Conservation (phyloP, 352 stramenopile genomes). For the Thraustochytrium sp. region DNA sequence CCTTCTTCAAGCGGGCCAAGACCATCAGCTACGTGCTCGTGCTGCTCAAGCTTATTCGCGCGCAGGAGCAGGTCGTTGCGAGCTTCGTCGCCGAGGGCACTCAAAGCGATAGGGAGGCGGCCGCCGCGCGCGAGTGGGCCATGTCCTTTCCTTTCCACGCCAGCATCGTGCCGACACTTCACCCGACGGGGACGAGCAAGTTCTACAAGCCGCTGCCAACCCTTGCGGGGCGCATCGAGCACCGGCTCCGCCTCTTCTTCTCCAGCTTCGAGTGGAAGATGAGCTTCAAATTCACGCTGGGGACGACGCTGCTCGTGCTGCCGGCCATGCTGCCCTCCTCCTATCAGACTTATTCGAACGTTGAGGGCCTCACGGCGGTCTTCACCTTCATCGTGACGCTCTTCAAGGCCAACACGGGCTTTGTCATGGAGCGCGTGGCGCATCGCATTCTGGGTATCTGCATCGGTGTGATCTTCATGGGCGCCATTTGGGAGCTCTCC, state of each 20-base stretch:
- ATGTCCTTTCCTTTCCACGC: neutral
- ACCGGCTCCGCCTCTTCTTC: neutral
- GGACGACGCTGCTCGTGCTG: neutral
- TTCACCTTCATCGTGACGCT: slow-evolving; percentile 33
- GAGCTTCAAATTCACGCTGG: neutral
- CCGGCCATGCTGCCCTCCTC: neutral
- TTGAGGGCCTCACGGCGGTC: neutral
- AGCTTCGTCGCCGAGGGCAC: neutral
- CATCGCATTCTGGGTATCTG: neutral
- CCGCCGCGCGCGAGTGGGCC: neutral
- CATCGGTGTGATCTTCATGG: neutral
- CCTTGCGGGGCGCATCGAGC: neutral
- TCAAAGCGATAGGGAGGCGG: too few relatives aligned
- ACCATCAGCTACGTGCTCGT: neutral
- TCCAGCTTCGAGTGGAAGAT: neutral
- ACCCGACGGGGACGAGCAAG: neutral
- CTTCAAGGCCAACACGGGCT: neutral
- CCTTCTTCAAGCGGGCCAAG: neutral
- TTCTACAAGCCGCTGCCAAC: neutral
- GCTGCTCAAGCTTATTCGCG: neutral
- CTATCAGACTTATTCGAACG: neutral
- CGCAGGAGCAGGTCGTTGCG: neutral
- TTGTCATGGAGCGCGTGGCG: neutral
- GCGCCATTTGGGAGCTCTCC: neutral
- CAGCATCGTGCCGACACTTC: neutral